These are phyloP conservation scores for Oldenlandia corymbosa DNA, from an alignment of 257 asterid species.

Conservation along the genomic window DNA sequence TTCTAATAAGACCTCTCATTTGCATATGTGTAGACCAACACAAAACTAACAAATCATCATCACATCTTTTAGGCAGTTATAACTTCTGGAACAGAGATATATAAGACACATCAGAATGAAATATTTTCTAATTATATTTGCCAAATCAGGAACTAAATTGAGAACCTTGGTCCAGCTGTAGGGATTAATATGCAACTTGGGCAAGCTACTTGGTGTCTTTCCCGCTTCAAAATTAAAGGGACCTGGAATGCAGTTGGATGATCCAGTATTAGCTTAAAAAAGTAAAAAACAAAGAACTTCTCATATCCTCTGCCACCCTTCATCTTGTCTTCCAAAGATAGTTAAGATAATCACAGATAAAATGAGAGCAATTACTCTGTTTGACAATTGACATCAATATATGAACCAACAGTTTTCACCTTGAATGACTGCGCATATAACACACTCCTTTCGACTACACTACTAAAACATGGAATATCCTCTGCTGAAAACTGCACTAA, in stretches of 20 bases:
- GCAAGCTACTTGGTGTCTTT: constrained; percentile 48
- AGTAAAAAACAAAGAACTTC: not conserved
- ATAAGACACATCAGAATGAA: too few species aligned
- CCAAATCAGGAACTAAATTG: not conserved
- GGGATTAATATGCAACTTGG: constrained; percentile 77
- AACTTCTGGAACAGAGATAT: too few species aligned
- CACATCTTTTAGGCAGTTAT: not conserved
- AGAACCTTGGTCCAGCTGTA: constrained; percentile 95
- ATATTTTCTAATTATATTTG: too few species aligned
- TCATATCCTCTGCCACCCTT: too few species aligned
- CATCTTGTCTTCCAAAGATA: too few species aligned
- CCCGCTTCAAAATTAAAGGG: constrained; percentile 85
- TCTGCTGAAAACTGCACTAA: not conserved
- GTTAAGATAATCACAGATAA: too few species aligned
- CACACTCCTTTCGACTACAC: too few species aligned
- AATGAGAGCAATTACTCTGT: too few species aligned
- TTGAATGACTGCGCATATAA: not conserved
- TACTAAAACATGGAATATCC: not conserved
- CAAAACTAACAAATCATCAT: not conserved
- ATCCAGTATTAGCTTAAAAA: not conserved
- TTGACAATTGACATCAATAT: too few species aligned
- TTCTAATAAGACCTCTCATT: not conserved
- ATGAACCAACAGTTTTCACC: not conserved
- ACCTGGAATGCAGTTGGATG: constrained; percentile 42
- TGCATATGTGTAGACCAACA: not conserved